Evolutionary conservation across 139 green algal species (phyloP).

Genomic region (Coelastrella sp.): DNA sequence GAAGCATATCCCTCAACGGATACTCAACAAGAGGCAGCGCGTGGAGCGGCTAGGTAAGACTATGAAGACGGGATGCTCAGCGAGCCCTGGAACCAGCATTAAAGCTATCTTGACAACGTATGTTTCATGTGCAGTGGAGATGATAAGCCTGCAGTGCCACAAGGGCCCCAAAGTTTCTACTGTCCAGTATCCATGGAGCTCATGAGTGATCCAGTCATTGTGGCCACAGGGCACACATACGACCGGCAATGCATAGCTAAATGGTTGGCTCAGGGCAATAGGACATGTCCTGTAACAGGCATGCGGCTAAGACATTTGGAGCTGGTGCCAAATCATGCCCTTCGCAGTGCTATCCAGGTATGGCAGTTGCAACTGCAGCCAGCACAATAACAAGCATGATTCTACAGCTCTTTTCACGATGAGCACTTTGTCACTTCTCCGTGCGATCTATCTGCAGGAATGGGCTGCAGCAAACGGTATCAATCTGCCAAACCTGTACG

Average conservation of each 20-base stretch:
- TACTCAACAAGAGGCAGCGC: conserved; percentile 11
- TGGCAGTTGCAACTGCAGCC: background rate
- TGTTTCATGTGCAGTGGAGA: background rate
- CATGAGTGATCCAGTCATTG: conserved; percentile 94
- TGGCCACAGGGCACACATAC: conserved; percentile 95
- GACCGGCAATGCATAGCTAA: conserved; percentile 90
- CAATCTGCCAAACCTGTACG: conserved; percentile 54
- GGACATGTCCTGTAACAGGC: conserved; percentile 93
- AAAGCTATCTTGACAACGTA: background rate
- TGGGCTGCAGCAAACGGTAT: conserved; percentile 81
- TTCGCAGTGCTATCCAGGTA: conserved; percentile 89
- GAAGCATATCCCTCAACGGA: background rate
- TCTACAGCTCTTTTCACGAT: background rate
- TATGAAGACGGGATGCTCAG: too few relatives aligned
- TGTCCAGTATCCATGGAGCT: conserved; percentile 94
- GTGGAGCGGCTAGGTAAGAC: conserved; percentile 26
- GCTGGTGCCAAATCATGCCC: conserved; percentile 93
- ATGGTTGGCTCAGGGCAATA: conserved; percentile 90
- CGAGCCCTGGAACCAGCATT: too few relatives aligned
- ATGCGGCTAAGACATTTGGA: conserved; percentile 90
- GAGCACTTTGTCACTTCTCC: background rate
- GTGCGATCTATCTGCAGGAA: conserved; percentile 60
- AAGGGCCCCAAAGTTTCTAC: conserved; percentile 75
- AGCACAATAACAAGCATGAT: background rate
- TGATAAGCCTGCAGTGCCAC: conserved; percentile 37